Percentiles rank a stretch among this genome's conserved stretches.
Conservation (phyloP, 441 rosid genomes). For the Rhodomyrtus psidioides region DNA sequence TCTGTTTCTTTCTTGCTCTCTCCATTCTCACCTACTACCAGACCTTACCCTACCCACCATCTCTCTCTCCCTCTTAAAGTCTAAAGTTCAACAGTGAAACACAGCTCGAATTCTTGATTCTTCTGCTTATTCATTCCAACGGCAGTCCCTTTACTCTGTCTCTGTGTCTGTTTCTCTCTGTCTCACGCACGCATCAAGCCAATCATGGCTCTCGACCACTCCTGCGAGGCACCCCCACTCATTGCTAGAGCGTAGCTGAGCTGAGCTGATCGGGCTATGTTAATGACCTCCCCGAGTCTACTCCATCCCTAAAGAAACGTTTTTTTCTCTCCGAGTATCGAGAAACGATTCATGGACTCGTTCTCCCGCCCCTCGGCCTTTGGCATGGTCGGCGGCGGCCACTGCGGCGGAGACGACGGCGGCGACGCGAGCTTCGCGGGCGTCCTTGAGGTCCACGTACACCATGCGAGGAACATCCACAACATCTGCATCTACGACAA, state of each 20-base stretch:
- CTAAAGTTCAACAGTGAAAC: neutral
- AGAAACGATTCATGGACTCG: neutral
- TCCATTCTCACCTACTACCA: neutral
- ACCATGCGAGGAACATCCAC: slow-evolving; percentile 90
- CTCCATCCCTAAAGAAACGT: neutral
- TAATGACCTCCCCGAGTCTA: neutral
- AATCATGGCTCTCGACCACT: neutral
- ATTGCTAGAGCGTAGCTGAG: neutral
- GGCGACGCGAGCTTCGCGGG: slow-evolving; percentile 43
- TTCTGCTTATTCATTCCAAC: neutral
- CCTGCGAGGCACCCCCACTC: neutral
- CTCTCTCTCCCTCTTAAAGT: neutral
- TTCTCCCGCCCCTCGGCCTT: neutral
- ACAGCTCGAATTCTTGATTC: neutral
- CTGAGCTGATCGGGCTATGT: neutral
- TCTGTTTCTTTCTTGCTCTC: neutral
- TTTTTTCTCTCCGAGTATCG: neutral
- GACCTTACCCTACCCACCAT: neutral
- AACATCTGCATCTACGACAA: slow-evolving; percentile 91
- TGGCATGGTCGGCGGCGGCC: neutral
- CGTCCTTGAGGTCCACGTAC: slow-evolving; percentile 67
- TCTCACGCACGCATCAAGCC: neutral
- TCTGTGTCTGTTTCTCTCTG: neutral
- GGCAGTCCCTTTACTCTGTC: neutral
- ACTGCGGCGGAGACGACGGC: slow-evolving; percentile 12